Evolutionary conservation across 495 filamentous ascomycete genomes (phyloP), one percentile per base, ranked within the genome.

Genomic region (Penicillium egyptiacum): DNA sequence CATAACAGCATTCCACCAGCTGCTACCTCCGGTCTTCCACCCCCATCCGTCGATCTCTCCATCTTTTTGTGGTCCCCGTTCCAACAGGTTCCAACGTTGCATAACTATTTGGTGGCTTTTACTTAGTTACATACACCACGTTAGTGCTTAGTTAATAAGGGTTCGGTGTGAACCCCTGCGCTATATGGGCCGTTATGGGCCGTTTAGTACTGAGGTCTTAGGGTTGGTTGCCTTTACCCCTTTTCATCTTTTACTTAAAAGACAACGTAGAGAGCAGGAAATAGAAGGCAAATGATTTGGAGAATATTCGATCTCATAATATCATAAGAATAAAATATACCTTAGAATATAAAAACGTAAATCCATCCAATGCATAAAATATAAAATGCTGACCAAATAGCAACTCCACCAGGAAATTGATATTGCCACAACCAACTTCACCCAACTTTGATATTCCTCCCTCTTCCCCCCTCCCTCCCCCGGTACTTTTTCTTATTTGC

Each of bases 391-490:
- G 35, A 39, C 35, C 35, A 39, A 39, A 39, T n/a, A 9, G 7
- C 0, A 39, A 39, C 35, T 39, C 35, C 35, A 39, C 35, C n/a
- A 39, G 16, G 28, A 25, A 16, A 19, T 14, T 23, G 2, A 11
- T 65, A 60, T 66, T 66, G 63, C 63, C 63, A 66, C 63, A 46
- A n/a, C 57, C 46, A 39, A 37, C 55, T 51, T 57, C 48, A 39
- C 59, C 47, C 60, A 53, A 55, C 50, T 60, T 39, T 23, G 47
- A 48, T 63, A 47, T 46, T 50, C 43, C 40, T 40, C 55, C 40
- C 16, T 55, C 25, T 55, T 56, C 42, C 41, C 55, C 43, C 50
- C 56, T 46, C 60, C 39, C 16, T 49, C 42, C 53, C 58, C 63
- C 57, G 51, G 50, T 60, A 53, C 54, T 60, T 58, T 60, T 53